Evolutionary conservation across 2,329 filamentous ascomycete species (phyloP).

Genomic region (Penicillium sp.): DNA sequence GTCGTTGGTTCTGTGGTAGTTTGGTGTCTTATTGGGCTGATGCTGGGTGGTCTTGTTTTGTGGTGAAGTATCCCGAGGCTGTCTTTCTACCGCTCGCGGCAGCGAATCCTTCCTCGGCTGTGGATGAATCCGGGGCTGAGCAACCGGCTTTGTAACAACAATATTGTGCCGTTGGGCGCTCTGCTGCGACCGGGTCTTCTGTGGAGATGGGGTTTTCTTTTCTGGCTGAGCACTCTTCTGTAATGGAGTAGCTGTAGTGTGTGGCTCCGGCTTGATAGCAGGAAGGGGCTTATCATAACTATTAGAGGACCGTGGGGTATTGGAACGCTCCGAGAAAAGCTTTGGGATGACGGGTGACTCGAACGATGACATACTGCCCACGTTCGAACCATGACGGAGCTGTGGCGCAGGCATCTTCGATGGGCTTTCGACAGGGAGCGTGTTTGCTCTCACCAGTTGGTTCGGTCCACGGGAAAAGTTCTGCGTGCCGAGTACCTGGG

Average conservation of each 20-base stretch:
- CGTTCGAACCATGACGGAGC: conserved; percentile 5
- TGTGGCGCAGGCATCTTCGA: conserved; percentile 9
- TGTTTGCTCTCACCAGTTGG: conserved; percentile 21
- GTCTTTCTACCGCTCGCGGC: not conserved
- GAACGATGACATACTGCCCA: conserved; percentile 9
- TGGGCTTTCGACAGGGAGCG: conserved; percentile 13
- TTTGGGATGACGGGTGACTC: conserved; percentile 10
- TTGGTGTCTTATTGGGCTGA: not conserved
- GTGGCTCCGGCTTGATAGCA: conserved; percentile 14
- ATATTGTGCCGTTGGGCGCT: not conserved
- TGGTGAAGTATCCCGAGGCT: not conserved
- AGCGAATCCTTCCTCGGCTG: not conserved
- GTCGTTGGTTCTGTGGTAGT: not conserved
- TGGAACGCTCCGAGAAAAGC: conserved; percentile 7
- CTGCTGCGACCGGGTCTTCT: not conserved
- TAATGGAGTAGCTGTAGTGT: not conserved
- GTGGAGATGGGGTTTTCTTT: not conserved
- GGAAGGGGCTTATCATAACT: conserved; percentile 19
- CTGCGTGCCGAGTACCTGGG: conserved; percentile 25
- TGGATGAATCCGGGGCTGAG: not conserved
- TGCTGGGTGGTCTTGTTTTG: not conserved
- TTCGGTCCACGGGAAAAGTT: conserved; percentile 25
- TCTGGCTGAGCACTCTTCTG: not conserved
- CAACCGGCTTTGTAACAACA: not conserved
- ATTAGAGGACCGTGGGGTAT: conserved; percentile 12